Percentiles rank a stretch among this genome's conserved stretches.
Evolutionary conservation across 495 filamentous ascomycete genomes (phyloP).

Genomic region (Xylaria acuta): DNA sequence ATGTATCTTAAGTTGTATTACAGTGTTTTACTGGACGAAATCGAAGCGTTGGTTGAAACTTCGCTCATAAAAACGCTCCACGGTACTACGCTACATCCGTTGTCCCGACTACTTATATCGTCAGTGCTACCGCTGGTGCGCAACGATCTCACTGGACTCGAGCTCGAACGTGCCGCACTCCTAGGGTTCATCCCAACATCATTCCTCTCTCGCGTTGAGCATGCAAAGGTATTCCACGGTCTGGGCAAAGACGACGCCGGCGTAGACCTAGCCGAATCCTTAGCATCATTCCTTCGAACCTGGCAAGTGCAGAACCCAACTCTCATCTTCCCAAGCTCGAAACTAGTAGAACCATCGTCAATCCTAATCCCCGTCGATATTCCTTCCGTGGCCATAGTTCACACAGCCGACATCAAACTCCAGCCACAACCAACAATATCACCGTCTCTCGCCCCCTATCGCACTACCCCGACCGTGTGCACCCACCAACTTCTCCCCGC

Average conservation of each 20-base stretch:
- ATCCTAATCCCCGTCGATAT: conserved; percentile 82
- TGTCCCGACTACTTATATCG: conserved; percentile 55
- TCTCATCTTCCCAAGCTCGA: conserved; percentile 36
- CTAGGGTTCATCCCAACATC: conserved; percentile 55
- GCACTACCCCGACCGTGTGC: conserved; percentile 53
- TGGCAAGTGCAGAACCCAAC: conserved; percentile 49
- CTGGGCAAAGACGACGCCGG: conserved; percentile 43
- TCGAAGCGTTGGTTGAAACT: conserved; percentile 52
- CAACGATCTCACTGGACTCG: conserved; percentile 58
- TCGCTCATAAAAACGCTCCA: conserved; percentile 49
- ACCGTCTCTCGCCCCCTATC: conserved; percentile 41
- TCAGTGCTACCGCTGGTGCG: conserved; percentile 60
- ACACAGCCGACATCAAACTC: conserved; percentile 78
- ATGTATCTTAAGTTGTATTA: conserved; percentile 79
- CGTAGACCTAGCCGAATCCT: conserved; percentile 33
- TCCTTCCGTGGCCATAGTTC: conserved; percentile 82
- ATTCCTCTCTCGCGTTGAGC: conserved; percentile 45
- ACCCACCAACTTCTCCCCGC: conserved; percentile 75
- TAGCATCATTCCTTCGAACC: conserved; percentile 43
- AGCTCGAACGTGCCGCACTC: conserved; percentile 65
- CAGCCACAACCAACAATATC: conserved; percentile 32
- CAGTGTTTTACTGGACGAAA: conserved; percentile 76
- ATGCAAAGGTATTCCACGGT: conserved; percentile 53
- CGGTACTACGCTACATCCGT: conserved; percentile 48
- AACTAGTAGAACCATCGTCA: conserved; percentile 41